phyloP scores from a whole-genome alignment of 805 yeast species.

The Sugiyamaella floridensis region DNA sequence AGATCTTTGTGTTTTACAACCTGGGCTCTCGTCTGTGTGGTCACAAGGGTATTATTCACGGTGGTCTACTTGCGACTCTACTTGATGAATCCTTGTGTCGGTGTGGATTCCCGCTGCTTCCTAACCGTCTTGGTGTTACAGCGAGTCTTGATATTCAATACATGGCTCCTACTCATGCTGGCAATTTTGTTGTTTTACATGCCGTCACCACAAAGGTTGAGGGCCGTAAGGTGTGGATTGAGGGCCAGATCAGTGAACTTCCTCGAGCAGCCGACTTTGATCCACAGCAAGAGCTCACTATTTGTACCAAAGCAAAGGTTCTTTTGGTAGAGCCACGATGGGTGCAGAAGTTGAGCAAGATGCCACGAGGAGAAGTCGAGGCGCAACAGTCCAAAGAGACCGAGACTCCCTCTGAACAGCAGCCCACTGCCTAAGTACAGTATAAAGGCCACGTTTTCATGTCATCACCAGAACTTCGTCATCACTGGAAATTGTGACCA shows the following conservation, averaged over 20 bases:
- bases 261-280: conserved; percentile 17
- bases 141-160: conserved; percentile 67
- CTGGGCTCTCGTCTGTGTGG: conserved; percentile 62
- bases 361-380: conserved; percentile 1
- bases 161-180: conserved; percentile 48
- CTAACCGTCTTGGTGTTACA: conserved; percentile 81
- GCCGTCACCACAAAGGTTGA: conserved; percentile 60
- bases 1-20: conserved; percentile 59
- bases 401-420: neutral
- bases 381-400: neutral
- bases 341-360: conserved; percentile 25
- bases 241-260: conserved; percentile 56
- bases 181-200: conserved; percentile 54
- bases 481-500: too few relatives aligned
- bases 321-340: conserved; percentile 35
- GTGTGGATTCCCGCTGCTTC: conserved; percentile 78
- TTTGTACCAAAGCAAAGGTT: conserved; percentile 28
- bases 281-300: conserved; percentile 15
- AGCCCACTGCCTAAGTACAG: too few relatives aligned
- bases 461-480: too few relatives aligned
- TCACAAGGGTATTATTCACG: conserved; percentile 70
- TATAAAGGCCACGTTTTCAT: too few relatives aligned
- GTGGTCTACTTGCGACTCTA: conserved; percentile 77
- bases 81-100: conserved; percentile 81
- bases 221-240: conserved; percentile 78